Evolutionary conservation across 345 rosid genomes (phyloP), one percentile per base, ranked within the genome.

Genomic region (Tarenaya hassleriana): DNA sequence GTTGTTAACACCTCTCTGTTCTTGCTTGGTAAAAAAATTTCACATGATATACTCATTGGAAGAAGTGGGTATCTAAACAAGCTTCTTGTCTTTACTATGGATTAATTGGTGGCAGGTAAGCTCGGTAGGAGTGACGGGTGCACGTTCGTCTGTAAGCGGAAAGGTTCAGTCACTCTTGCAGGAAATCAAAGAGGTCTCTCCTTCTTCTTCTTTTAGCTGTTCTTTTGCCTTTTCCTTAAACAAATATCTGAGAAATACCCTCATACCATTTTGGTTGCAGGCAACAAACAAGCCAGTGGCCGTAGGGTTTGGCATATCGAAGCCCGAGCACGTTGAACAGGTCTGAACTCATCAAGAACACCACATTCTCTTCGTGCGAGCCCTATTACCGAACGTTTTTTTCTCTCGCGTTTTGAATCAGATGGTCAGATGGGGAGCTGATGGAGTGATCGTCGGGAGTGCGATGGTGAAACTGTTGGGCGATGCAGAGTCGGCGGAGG

Each of bases 41-140:
- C 5, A 24, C 29, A 24, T 24, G 29, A 24, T 24, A 2, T 5
- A 2, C 2, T 24, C 29, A 24, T 2, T 24, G 5, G 5, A 24
- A 24, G 5, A 24, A 24, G 29, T 24, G 29, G 29, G 29, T 2
- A 24, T 2, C 29, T 24, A 24, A 24, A 24, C 29, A 24, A 2
- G 5, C 29, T 24, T 24, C 41, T 55, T 10, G 17, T 41, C 20
- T 45, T 17, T 51, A 45, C 38, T 55, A 48, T 58, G 53, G 55
- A 37, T 52, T n/a, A n/a, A n/a, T n/a, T n/a, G n/a, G n/a, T 67
- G 44, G 35, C 61, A 92, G 98, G 94, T 85, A 41, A 88, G 99
- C 48, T 78, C 95, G 39, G n/a, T 74, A 5, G 99, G 99, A 63
- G 98, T 88, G 62, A 88, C 97, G 1, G 98, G 95, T 29, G 77